Percentiles rank a stretch among this genome's conserved stretches.
These are phyloP conservation scores for Smithsoniella earleae DNA, from an alignment of 163 green algal genomes.

Conservation along the genomic window DNA sequence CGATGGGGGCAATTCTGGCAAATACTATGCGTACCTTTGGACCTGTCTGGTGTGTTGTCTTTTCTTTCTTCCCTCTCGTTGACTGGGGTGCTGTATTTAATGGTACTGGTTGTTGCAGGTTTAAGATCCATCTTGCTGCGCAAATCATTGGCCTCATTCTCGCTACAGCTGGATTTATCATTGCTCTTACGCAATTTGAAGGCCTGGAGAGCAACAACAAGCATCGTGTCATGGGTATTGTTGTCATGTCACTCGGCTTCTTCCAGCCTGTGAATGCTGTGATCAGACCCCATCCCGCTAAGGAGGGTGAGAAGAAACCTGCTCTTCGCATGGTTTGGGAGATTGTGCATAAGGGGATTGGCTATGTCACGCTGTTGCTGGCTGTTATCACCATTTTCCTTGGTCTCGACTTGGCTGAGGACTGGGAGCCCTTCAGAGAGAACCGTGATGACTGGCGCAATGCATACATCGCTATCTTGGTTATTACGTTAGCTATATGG, in stretches of 20 bases:
- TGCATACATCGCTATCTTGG: neutral
- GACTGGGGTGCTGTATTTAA: neutral
- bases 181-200: slow-evolving; percentile 39
- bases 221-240: slow-evolving; percentile 33
- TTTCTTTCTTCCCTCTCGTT: neutral
- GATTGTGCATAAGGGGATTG: slow-evolving; percentile 30
- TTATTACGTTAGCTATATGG: neutral
- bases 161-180: slow-evolving; percentile 36
- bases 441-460: neutral
- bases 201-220: slow-evolving; percentile 11
- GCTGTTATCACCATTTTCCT: slow-evolving; percentile 32
- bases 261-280: slow-evolving; percentile 37
- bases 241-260: slow-evolving; percentile 35
- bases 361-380: neutral
- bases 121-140: slow-evolving; percentile 38
- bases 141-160: slow-evolving; percentile 33
- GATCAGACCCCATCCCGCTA: slow-evolving; percentile 30
- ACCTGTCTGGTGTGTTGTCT: slow-evolving; percentile 30
- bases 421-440: neutral
- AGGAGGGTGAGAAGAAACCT: neutral
- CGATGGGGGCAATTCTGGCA: slow-evolving; percentile 38
- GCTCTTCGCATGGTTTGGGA: slow-evolving; percentile 30
- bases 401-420: slow-evolving; percentile 28
- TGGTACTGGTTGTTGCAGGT: slow-evolving; percentile 28
- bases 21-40: slow-evolving; percentile 27